These are phyloP conservation scores for Apiospora aurea DNA, from an alignment of 2,329 filamentous ascomycete genomes.

Conservation along the genomic window DNA sequence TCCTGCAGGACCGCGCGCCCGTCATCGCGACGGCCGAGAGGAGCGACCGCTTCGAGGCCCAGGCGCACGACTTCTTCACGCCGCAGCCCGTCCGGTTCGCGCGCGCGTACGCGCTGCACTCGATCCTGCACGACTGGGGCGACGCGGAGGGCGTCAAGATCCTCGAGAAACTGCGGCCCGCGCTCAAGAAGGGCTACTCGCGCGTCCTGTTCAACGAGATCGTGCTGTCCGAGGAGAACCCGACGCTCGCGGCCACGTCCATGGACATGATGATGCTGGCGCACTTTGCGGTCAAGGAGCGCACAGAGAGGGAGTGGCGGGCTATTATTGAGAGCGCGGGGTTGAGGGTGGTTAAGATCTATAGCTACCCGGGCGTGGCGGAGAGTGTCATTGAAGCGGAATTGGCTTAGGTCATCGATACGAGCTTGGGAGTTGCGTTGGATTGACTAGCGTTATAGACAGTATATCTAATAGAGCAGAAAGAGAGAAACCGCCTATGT, in stretches of 20 bases:
- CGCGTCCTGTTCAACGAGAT: conserved; percentile 47
- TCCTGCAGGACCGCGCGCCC: conserved; percentile 46
- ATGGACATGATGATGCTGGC: conserved; percentile 39
- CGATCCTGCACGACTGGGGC: conserved; percentile 45
- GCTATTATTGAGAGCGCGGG: conserved; percentile 32
- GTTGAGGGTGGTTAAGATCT: conserved; percentile 32
- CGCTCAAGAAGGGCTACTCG: conserved; percentile 45
- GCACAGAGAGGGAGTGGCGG: conserved; percentile 34
- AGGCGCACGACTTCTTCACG: conserved; percentile 49
- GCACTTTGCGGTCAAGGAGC: conserved; percentile 34
- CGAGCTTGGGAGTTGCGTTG: background rate
- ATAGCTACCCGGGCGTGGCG: conserved; percentile 33
- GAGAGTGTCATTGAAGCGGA: conserved; percentile 39
- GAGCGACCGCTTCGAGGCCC: conserved; percentile 38
- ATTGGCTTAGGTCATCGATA: too few relatives aligned
- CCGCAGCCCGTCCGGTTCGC: conserved; percentile 49
- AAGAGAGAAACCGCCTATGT: background rate
- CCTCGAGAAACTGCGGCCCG: conserved; percentile 33
- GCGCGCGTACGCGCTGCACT: conserved; percentile 38
- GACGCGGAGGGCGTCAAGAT: conserved; percentile 36
- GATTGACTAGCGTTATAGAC: background rate
- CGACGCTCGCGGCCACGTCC: conserved; percentile 35
- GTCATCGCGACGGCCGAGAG: conserved; percentile 50
- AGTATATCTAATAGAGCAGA: background rate
- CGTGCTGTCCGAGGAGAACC: conserved; percentile 39